Evolutionary conservation across 179 eudicot species (phyloP).

Genomic region (Silene coronaria): DNA sequence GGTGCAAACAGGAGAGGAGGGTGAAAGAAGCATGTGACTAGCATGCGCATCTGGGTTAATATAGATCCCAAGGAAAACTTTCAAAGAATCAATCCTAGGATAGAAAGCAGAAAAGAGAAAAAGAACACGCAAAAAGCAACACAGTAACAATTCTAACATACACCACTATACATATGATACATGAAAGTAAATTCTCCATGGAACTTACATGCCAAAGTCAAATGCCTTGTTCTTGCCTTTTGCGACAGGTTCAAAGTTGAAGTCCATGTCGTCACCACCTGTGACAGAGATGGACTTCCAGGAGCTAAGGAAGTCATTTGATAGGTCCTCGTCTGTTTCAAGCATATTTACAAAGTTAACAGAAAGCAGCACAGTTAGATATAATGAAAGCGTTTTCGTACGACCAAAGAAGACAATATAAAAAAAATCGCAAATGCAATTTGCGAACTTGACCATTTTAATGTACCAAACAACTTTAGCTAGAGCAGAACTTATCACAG

Average conservation of each 20-base stretch:
- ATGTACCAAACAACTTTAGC: background rate
- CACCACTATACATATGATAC: background rate
- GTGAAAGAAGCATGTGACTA: background rate
- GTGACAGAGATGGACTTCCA: constrained; percentile 58
- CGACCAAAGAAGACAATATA: background rate
- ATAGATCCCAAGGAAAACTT: background rate
- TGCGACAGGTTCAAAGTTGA: constrained; percentile 53
- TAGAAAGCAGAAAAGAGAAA: background rate
- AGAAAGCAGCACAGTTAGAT: background rate
- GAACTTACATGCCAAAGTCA: constrained; percentile 69
- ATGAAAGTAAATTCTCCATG: constrained; percentile 16
- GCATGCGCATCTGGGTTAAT: background rate
- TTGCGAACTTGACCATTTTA: background rate
- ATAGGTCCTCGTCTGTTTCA: constrained; percentile 65
- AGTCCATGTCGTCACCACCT: constrained; percentile 66
- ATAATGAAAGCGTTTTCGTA: background rate
- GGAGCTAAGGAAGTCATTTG: constrained; percentile 64
- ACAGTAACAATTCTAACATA: background rate
- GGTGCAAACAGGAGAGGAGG: background rate
- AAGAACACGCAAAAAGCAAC: background rate
- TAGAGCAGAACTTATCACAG: background rate
- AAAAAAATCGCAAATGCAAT: background rate
- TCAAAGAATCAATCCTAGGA: background rate
- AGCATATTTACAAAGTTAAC: background rate
- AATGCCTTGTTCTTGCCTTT: constrained; percentile 71